phyloP scores from a whole-genome alignment of 371 early-diverging fungal genomes.

The Capillidium heterosporum region DNA sequence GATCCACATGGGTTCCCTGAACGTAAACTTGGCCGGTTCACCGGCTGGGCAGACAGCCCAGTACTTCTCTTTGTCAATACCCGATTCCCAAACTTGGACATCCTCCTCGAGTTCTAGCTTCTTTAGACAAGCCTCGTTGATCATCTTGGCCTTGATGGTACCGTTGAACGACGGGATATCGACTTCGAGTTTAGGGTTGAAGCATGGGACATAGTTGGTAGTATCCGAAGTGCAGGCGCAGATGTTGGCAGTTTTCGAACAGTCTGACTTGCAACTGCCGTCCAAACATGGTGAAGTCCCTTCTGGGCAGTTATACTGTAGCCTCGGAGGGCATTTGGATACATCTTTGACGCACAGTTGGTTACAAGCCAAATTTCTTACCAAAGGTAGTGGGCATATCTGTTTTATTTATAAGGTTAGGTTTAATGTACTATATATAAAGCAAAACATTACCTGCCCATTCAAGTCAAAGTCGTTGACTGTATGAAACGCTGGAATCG shows the following conservation, averaged over 20 bases:
- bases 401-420: no score
- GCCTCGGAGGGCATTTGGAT: not conserved
- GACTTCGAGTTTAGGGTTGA: constrained; percentile 17
- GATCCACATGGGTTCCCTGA: constrained; percentile 35
- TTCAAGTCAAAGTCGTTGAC: constrained; percentile 4
- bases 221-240: constrained; percentile 14
- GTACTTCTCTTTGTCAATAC: constrained; percentile 9
- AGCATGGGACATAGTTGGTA: not conserved
- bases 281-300: not conserved
- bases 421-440: no score
- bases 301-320: not conserved
- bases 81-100: constrained; percentile 15
- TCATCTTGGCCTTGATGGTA: constrained; percentile 20
- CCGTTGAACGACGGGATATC: constrained; percentile 29
- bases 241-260: constrained; percentile 19
- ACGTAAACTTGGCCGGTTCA: constrained; percentile 24
- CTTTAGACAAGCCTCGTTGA: constrained; percentile 21
- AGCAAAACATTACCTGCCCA: no score
- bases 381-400: not conserved
- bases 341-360: not conserved
- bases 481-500: constrained; percentile 1
- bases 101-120: constrained; percentile 11
- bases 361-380: not conserved
- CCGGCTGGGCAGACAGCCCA: constrained; percentile 21
- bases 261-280: constrained; percentile 9